These are phyloP conservation scores for Amanita brunnescens DNA, from an alignment of 768 basidiomycete genomes.

Conservation along the genomic window DNA sequence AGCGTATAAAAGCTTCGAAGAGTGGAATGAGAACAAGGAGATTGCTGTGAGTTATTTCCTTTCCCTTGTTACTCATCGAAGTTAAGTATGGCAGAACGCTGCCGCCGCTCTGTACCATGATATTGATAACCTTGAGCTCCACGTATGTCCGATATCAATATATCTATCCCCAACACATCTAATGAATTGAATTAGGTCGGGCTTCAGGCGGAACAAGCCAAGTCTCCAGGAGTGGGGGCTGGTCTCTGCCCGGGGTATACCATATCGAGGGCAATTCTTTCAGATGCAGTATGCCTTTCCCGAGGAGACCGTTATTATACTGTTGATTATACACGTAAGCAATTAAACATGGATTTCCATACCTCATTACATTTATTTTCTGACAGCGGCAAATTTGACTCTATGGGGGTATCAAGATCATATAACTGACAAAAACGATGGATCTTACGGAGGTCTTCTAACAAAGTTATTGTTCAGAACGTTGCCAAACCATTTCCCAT, in stretches of 20 bases:
- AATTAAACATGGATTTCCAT: neutral
- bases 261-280: constrained; percentile 75
- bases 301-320: constrained; percentile 79
- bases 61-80: neutral
- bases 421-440: constrained; percentile 52
- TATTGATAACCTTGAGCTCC: constrained; percentile 74
- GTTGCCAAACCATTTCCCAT: constrained; percentile 60
- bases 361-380: neutral
- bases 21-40: constrained; percentile 60
- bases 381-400: constrained; percentile 61
- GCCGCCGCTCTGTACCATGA: constrained; percentile 61
- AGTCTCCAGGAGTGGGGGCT: constrained; percentile 53
- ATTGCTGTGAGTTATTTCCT: constrained; percentile 37
- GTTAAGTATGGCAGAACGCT: constrained; percentile 31
- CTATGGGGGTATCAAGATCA: constrained; percentile 75
- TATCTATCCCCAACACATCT: neutral
- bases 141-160: constrained; percentile 34
- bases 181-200: constrained; percentile 34
- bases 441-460: constrained; percentile 70
- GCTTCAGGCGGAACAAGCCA: constrained; percentile 66
- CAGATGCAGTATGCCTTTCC: constrained; percentile 66
- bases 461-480: constrained; percentile 65
- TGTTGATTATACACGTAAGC: constrained; percentile 66
- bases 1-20: constrained; percentile 58
- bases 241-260: constrained; percentile 81